These are phyloP conservation scores for Alternaria longipes DNA, from an alignment of 2,329 filamentous ascomycete genomes.

Conservation along the genomic window DNA sequence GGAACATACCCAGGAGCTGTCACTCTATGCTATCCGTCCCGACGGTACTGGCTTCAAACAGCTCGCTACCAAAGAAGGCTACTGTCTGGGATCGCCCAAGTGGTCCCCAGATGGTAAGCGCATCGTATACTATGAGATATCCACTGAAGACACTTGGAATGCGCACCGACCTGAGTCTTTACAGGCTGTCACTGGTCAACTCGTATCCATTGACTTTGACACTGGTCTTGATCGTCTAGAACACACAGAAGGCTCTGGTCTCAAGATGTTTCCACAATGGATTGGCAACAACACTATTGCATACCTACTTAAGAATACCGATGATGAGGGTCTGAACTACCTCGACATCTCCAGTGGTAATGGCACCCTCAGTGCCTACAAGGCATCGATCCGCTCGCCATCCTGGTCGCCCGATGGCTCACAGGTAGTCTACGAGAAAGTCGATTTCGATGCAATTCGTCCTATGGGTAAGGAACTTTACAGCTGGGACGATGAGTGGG, in stretches of 20 bases:
- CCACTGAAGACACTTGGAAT: background rate
- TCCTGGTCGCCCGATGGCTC: background rate
- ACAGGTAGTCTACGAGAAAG: background rate
- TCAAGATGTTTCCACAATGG: too few species aligned
- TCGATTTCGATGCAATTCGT: background rate
- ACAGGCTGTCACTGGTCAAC: background rate
- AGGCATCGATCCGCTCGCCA: background rate
- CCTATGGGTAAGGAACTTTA: background rate
- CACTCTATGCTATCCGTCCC: background rate
- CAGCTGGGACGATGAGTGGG: background rate
- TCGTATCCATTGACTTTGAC: too few species aligned
- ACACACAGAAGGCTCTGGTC: too few species aligned
- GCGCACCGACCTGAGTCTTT: background rate
- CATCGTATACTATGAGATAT: background rate
- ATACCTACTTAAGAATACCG: too few species aligned
- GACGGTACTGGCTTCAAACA: background rate
- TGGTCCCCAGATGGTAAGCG: background rate
- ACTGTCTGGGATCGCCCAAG: background rate
- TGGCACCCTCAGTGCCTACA: background rate
- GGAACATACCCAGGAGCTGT: background rate
- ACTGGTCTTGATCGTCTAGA: too few species aligned
- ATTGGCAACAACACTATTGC: too few species aligned
- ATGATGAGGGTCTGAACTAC: too few species aligned
- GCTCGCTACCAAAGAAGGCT: background rate
- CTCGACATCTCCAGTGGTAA: background rate